phyloP scores from a whole-genome alignment of 1,284 basidiomycete genomes.

The Apiotrichum mycotoxinovorans region DNA sequence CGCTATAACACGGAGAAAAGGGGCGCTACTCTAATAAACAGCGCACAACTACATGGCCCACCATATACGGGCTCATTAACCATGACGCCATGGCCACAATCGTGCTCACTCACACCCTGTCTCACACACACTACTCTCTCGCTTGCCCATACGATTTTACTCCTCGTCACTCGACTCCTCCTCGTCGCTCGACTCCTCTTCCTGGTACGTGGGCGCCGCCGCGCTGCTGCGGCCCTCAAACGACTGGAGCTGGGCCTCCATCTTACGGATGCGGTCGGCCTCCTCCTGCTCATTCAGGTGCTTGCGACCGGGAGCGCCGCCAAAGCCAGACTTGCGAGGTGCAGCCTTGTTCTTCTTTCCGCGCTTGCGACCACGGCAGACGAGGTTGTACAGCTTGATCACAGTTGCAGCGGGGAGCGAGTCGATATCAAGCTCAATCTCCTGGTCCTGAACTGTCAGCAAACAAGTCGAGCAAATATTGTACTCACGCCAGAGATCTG shows the following conservation, averaged over 20 bases:
- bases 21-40: neutral
- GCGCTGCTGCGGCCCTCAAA: conserved; percentile 29
- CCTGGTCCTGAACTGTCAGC: conserved; percentile 64
- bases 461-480: neutral
- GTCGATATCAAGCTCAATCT: conserved; percentile 96
- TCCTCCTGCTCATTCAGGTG: conserved; percentile 54
- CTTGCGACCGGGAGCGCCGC: conserved; percentile 84
- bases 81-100: neutral
- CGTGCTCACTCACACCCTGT: neutral
- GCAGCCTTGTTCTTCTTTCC: conserved; percentile 26
- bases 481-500: conserved; percentile 78
- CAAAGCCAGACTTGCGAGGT: conserved; percentile 54
- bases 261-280: conserved; percentile 71
- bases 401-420: conserved; percentile 75
- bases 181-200: conserved; percentile 36
- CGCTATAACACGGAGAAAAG: neutral
- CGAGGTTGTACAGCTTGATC: conserved; percentile 88
- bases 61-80: neutral
- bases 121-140: neutral
- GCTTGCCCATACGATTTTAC: conserved; percentile 6
- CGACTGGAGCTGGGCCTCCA: conserved; percentile 60
- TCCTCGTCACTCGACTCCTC: conserved; percentile 49
- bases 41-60: neutral
- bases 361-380: conserved; percentile 58
- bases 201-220: conserved; percentile 23